Evolutionary conservation across 176 grass and related monocot species (phyloP), one percentile per base, ranked within the genome.

Genomic region (Hsuehochloa calcarea): DNA sequence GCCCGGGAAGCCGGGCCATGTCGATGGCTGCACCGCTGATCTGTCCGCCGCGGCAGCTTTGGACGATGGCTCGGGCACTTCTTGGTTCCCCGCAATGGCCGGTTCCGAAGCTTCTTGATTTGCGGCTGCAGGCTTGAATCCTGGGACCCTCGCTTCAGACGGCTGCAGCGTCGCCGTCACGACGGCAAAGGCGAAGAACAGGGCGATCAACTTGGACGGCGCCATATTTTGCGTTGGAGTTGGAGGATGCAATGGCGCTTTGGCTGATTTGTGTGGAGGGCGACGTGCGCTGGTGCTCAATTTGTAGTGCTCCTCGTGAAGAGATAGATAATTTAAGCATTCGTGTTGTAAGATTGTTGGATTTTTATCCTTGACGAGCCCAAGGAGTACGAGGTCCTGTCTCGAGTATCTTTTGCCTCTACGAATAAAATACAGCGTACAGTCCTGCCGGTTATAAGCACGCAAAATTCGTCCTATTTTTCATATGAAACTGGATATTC

Each of bases 301-400:
- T 88, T 83, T 88, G 77, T 83, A 88, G 26, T 50, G 4, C 29
- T 10, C 50, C 0, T 23, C 11, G 25, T 25, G 12, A 39, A n/a
- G 5, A 68, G 70, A 75, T 68, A 20, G 65, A 72, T 1, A 19
- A 23, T 66, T 72, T 39, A 44, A 54, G 19, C 6, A 27, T 67
- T 3, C 0, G 20, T 26, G 46, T 11, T 7, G 51, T 34, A 59
- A 83, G n/a, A 43, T 59, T 6, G 5, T 41, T 70, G 35, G 49
- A 58, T 12, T 68, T 77, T 1, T 56, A 56, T 45, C 62, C 6
- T 25, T 44, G 20, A 74, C 51, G 25, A 70, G 4, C 15, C 26
- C 37, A 46, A 22, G 72, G 47, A 25, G 39, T 72, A 0, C 13
- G 15, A 45, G 16, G 10, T 4, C 15, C 67, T 61, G 52, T 7